A percentile compares a stretch with the other conserved stretches of the same genome.
phyloP scores from a whole-genome alignment of 148 eudicot species.

The Dianthus caryophyllus region DNA sequence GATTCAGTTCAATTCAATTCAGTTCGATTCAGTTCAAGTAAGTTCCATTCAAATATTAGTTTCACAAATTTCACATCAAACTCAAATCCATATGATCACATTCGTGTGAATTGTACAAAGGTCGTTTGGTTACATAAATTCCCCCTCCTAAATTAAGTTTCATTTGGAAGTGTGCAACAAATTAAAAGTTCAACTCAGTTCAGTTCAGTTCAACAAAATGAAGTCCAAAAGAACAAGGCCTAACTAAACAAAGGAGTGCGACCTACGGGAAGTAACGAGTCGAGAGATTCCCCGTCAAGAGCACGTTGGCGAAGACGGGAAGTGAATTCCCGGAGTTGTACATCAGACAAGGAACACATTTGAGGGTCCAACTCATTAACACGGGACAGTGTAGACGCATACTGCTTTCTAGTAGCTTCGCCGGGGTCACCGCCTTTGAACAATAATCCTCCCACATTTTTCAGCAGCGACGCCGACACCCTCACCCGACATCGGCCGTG shows the following conservation, averaged over 20 bases:
- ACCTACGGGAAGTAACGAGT: conserved; percentile 73
- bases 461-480: conserved; percentile 21
- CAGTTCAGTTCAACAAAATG: no score
- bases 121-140: no score
- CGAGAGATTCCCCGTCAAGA: conserved; percentile 54
- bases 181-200: no score
- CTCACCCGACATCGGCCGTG: neutral
- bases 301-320: conserved; percentile 55
- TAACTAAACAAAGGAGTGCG: neutral
- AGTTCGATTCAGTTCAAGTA: no score
- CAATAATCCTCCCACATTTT: conserved; percentile 46
- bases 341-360: conserved; percentile 54
- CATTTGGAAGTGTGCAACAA: no score
- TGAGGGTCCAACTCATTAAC: conserved; percentile 53
- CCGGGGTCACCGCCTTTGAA: conserved; percentile 62
- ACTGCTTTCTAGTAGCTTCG: conserved; percentile 68
- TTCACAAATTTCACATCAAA: no score
- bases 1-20: no score
- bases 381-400: conserved; percentile 38
- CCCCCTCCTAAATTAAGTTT: no score
- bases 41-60: no score
- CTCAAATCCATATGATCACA: no score
- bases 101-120: no score
- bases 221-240: no score
- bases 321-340: conserved; percentile 55